These are phyloP conservation scores for Actinomortierella wolfii DNA, from an alignment of 371 early-diverging fungal genomes.

Conservation along the genomic window DNA sequence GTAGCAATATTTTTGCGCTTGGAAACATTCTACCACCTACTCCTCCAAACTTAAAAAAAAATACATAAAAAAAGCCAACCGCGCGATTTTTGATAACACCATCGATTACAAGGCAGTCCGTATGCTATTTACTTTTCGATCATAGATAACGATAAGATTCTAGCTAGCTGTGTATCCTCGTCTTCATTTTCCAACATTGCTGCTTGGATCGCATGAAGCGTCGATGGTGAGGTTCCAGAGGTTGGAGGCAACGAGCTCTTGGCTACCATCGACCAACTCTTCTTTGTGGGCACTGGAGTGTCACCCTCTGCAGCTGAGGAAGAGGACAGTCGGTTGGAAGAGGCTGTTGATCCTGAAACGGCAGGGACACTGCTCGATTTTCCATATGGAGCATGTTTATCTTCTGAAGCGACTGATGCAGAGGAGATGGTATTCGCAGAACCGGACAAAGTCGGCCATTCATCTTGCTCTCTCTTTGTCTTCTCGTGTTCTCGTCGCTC, in stretches of 20 bases:
- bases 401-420: neutral
- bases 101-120: too few species aligned
- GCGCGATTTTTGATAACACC: neutral
- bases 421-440: too few species aligned
- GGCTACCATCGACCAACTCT: slow-evolving; percentile 45
- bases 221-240: neutral
- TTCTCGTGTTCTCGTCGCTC: slow-evolving; percentile 2
- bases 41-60: too few species aligned
- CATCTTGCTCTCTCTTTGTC: neutral
- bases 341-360: neutral
- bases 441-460: slow-evolving; percentile 18
- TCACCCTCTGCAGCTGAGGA: neutral
- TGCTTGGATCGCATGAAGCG: neutral
- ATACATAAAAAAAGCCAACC: too few species aligned
- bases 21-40: too few species aligned
- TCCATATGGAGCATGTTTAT: neutral
- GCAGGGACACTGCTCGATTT: neutral
- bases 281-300: slow-evolving; percentile 3
- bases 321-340: neutral
- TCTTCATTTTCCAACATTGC: slow-evolving; percentile 35
- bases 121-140: slow-evolving; percentile 44
- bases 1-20: too few species aligned
- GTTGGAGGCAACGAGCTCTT: slow-evolving; percentile 8
- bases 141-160: slow-evolving; percentile 42
- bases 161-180: slow-evolving; percentile 37